Conservation (phyloP, 2,329 filamentous ascomycete species). For the Gnomoniopsis smithogilvyi region DNA sequence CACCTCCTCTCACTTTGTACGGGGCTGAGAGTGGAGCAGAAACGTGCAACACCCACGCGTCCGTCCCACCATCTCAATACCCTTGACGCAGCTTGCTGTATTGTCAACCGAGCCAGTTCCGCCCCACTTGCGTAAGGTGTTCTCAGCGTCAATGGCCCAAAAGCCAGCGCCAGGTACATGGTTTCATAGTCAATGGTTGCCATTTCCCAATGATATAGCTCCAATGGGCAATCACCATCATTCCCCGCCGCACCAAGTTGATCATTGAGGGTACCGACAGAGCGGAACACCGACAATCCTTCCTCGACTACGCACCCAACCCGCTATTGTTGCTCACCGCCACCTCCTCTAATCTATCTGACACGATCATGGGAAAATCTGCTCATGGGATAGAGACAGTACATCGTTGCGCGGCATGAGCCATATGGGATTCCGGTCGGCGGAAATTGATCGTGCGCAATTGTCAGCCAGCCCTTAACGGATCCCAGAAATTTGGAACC, state of each 20-base stretch:
- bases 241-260: background rate
- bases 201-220: background rate
- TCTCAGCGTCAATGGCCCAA: background rate
- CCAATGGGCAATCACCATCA: background rate
- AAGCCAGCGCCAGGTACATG: background rate
- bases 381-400: background rate
- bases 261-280: background rate
- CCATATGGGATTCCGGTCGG: background rate
- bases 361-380: background rate
- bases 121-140: background rate
- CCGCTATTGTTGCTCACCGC: slow-evolving; percentile 8
- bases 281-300: background rate
- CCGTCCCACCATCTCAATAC: slow-evolving; percentile 11
- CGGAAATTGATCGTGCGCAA: background rate
- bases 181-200: background rate
- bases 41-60: slow-evolving; percentile 11
- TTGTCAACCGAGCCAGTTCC: background rate
- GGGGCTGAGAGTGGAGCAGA: slow-evolving; percentile 6
- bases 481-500: background rate
- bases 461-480: background rate
- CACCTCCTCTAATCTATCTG: slow-evolving; percentile 1
- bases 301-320: background rate
- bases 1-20: background rate
- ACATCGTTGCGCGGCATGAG: background rate
- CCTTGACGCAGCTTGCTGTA: background rate